Conservation (phyloP, 2,329 filamentous ascomycete species). For the Zopfia rhizophila region DNA sequence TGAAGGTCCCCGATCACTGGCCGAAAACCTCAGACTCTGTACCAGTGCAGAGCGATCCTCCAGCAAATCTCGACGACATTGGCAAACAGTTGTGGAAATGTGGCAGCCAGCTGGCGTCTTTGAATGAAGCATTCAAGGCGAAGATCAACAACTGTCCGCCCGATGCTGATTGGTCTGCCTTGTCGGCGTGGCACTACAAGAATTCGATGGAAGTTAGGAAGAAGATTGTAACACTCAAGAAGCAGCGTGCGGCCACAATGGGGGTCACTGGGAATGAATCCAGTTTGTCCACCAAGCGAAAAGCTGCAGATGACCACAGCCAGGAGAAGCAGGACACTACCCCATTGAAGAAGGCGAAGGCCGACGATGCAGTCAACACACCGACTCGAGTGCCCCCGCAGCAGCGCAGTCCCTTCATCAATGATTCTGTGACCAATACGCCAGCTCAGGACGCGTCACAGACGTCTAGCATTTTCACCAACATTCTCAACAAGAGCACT, state of each 20-base stretch:
- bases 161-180: constrained; percentile 40
- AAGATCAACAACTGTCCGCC: constrained; percentile 34
- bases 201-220: constrained; percentile 38
- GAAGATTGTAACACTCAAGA: constrained; percentile 41
- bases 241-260: constrained; percentile 39
- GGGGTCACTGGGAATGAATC: constrained; percentile 46
- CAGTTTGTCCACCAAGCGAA: constrained; percentile 45
- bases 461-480: constrained; percentile 23
- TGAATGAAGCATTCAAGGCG: constrained; percentile 42
- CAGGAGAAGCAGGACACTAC: constrained; percentile 17
- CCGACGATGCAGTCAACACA: constrained; percentile 26
- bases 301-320: constrained; percentile 27
- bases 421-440: constrained; percentile 19
- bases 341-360: constrained; percentile 39
- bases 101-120: constrained; percentile 31
- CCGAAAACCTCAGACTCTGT: too few relatives aligned
- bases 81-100: constrained; percentile 30
- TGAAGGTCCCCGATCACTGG: too few relatives aligned
- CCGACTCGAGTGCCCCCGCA: constrained; percentile 30
- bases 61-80: constrained; percentile 20
- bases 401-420: constrained; percentile 26
- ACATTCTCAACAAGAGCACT: constrained; percentile 14
- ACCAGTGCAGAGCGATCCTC: too few relatives aligned
- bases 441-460: constrained; percentile 18
- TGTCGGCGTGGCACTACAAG: constrained; percentile 45